A percentile compares a stretch with the other conserved stretches of the same genome.
These are phyloP conservation scores for Clarkia xantiana DNA, from an alignment of 345 rosid species.

Conservation along the genomic window DNA sequence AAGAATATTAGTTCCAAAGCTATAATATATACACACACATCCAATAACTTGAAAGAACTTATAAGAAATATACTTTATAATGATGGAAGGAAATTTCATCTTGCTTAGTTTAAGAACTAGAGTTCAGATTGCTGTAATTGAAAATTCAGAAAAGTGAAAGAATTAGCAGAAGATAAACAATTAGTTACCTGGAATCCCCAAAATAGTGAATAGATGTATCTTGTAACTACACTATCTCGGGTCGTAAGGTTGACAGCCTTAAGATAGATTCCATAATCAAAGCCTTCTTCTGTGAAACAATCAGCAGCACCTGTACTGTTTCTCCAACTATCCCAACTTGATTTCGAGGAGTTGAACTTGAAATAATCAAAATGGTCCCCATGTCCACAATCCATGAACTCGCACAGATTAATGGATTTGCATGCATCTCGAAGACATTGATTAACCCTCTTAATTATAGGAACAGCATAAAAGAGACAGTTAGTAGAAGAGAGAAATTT, in stretches of 20 bases:
- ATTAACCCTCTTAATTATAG: slow-evolving; percentile 59
- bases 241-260: slow-evolving; percentile 47
- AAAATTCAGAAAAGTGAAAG: neutral
- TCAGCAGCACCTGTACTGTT: slow-evolving; percentile 17
- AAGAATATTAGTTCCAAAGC: too few relatives aligned
- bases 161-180: neutral
- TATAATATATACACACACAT: too few relatives aligned
- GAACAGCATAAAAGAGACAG: neutral
- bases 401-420: slow-evolving; percentile 5
- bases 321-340: slow-evolving; percentile 20
- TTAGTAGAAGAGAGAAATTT: slow-evolving; percentile 1
- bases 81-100: too few relatives aligned
- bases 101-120: too few relatives aligned
- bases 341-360: fast-evolving
- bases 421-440: slow-evolving; percentile 73
- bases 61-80: too few relatives aligned
- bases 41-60: too few relatives aligned
- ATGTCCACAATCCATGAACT: slow-evolving; percentile 49
- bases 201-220: slow-evolving; percentile 66
- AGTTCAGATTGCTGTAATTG: too few relatives aligned
- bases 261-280: slow-evolving; percentile 44
- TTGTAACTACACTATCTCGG: slow-evolving; percentile 19
- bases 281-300: slow-evolving; percentile 32
- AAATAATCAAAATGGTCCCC: slow-evolving; percentile 2
- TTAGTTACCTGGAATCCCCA: slow-evolving; percentile 85